A percentile compares a stretch with the other conserved stretches of the same genome.
Evolutionary conservation across 1,139 yeast species (phyloP).

Genomic region (Taphrina populina): DNA sequence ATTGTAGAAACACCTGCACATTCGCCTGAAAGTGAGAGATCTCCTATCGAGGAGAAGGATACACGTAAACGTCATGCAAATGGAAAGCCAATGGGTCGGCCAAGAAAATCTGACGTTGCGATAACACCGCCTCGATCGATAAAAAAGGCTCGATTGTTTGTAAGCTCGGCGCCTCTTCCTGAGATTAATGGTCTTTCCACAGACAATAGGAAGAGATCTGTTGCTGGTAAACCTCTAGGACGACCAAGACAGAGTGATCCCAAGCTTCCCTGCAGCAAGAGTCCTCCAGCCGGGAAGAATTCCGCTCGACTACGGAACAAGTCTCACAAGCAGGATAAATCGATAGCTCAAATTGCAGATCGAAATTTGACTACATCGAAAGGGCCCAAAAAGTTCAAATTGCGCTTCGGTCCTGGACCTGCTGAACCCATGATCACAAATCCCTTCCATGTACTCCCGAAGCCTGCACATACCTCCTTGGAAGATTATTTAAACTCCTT

Average conservation of each 20-base stretch:
- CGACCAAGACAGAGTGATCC: conserved; percentile 10
- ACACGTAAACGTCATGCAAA: conserved; percentile 21
- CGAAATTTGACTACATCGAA: not conserved
- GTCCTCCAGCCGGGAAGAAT: too few relatives aligned
- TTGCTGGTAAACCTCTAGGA: not conserved
- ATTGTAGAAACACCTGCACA: too few relatives aligned
- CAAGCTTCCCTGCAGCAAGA: too few relatives aligned
- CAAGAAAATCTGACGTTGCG: conserved; percentile 11
- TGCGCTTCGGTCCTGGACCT: not conserved
- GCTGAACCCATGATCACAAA: conserved; percentile 62
- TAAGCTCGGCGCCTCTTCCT: too few relatives aligned
- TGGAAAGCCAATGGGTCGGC: conserved; percentile 23
- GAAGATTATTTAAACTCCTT: conserved; percentile 54
- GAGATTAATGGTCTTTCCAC: too few relatives aligned
- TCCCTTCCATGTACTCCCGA: conserved; percentile 63
- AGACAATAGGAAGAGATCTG: not conserved
- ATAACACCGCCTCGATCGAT: not conserved
- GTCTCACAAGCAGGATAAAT: not conserved
- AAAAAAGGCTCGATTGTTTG: not conserved
- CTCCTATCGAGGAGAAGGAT: not conserved
- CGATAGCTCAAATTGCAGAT: not conserved
- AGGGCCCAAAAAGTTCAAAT: conserved; percentile 9
- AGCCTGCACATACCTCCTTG: conserved; percentile 48
- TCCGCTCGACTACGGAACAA: not conserved
- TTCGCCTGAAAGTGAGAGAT: too few relatives aligned